Base-by-base conservation (phyloP, 257 asterid genomes). In the Anisodus tanguticus region DNA sequence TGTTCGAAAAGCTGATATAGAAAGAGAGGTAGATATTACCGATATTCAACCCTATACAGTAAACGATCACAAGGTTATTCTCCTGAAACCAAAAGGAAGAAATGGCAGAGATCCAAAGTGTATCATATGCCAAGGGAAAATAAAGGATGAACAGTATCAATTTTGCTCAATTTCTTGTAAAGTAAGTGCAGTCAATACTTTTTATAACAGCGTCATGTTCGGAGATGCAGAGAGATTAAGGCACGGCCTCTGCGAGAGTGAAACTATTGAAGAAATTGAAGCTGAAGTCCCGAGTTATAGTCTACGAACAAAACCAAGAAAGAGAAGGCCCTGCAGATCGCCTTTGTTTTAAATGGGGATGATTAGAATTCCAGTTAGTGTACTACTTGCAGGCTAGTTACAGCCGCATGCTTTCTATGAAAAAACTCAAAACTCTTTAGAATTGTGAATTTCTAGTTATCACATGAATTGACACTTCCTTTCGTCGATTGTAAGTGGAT, bases 161-260 rank as follows among this genome's bases (percentile, higher is more conserved):
- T 74, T 5, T 49, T 74, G 81, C 45, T 74, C 45, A 1, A 49
- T 74, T 49, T 53, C 45, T 74, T 74, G 81, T 54, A 74, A 74
- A 74, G 45, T 74, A 49, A 19, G 62, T 68, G 37, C 76, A 37
- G 1, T 15, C 11, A 4, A 68, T 15, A 12, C 4, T 13, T 22
- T 8, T 37, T 68, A 37, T 15, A 1, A 67, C 59, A 5, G 5
- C 6, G 45, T 41, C 45, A 54, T 31, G 35, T 31, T 31, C 35
- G 35, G 35, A 31, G 35, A 31, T 68, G 51, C 76, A 68, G 76
- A 68, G 8, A 5, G 45, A 41, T 3, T 41, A 41, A 41, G 5
- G 45, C 45, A 3, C 6, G 45, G 45, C 6, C 45, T 41, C 45
- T 41, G 45, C 9, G 0, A 31, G 45, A 8, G 1, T 1, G 3